Conservation (phyloP, 495 filamentous ascomycete species). For the Hyaloscypha hepaticicola region DNA sequence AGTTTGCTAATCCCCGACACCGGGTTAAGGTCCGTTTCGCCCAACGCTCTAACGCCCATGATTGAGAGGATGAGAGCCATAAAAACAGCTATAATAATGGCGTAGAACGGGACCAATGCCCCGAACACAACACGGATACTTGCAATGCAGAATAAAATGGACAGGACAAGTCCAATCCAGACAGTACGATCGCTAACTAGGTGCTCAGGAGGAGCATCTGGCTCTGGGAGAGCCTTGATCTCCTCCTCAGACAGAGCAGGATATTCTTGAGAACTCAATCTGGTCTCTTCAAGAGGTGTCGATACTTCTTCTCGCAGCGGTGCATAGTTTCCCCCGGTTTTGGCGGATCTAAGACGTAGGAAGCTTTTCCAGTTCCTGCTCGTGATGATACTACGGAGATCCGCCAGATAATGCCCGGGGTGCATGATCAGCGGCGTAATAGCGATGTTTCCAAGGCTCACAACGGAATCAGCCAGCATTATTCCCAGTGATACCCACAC, state of each 20-base stretch:
- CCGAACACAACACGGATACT: slow-evolving; percentile 81
- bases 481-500: slow-evolving; percentile 94
- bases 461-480: slow-evolving; percentile 91
- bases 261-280: neutral
- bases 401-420: slow-evolving; percentile 26
- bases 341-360: slow-evolving; percentile 6
- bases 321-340: slow-evolving; percentile 25
- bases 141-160: slow-evolving; percentile 73
- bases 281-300: slow-evolving; percentile 13
- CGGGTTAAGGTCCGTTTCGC: slow-evolving; percentile 95
- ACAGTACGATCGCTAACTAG: slow-evolving; percentile 74
- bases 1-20: slow-evolving; percentile 96
- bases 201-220: slow-evolving; percentile 81
- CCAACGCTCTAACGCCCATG: slow-evolving; percentile 93
- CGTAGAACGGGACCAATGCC: slow-evolving; percentile 60
- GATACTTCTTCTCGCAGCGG: slow-evolving; percentile 20
- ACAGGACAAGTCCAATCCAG: slow-evolving; percentile 68
- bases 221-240: slow-evolving; percentile 37
- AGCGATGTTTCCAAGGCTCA: slow-evolving; percentile 82
- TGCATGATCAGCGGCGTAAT: slow-evolving; percentile 55
- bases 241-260: slow-evolving; percentile 10
- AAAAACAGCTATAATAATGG: slow-evolving; percentile 78
- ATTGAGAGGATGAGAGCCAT: slow-evolving; percentile 87
- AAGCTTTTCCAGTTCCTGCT: slow-evolving; percentile 30
- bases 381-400: slow-evolving; percentile 14